Conservation (phyloP, 768 basidiomycete species). For the Pleurotus tuber-regium region DNA sequence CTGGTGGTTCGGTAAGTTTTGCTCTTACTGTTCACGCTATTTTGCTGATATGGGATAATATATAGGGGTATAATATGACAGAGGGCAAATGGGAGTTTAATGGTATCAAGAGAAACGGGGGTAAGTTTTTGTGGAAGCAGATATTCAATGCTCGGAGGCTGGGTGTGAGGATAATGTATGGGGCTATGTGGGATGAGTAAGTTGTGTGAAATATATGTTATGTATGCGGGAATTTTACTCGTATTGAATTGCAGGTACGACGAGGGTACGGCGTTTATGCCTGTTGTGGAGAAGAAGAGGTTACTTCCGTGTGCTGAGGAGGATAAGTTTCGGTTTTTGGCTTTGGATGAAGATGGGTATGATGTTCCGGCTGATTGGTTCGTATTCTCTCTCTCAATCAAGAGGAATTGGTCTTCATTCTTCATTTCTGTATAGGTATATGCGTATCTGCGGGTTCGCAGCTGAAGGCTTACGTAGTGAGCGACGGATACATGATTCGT, state of each 20-base stretch:
- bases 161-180: constrained; percentile 67
- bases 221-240: too few species aligned
- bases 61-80: constrained; percentile 68
- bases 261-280: constrained; percentile 83
- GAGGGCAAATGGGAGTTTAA: constrained; percentile 73
- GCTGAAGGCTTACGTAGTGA: constrained; percentile 66
- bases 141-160: constrained; percentile 63
- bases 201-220: constrained; percentile 21
- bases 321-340: constrained; percentile 60
- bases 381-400: constrained; percentile 21
- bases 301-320: constrained; percentile 61
- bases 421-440: too few species aligned
- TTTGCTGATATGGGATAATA: constrained; percentile 8
- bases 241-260: constrained; percentile 55
- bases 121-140: constrained; percentile 78
- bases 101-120: constrained; percentile 68
- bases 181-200: constrained; percentile 89
- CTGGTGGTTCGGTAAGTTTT: constrained; percentile 73
- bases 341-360: constrained; percentile 76
- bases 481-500: constrained; percentile 57
- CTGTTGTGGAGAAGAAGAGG: constrained; percentile 56
- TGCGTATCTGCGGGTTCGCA: constrained; percentile 74
- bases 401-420: too few species aligned
- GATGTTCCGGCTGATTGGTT: constrained; percentile 81
- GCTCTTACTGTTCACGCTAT: constrained; percentile 8